Conservation (phyloP, 2,329 filamentous ascomycete genomes). For the Cercospora janseana region DNA sequence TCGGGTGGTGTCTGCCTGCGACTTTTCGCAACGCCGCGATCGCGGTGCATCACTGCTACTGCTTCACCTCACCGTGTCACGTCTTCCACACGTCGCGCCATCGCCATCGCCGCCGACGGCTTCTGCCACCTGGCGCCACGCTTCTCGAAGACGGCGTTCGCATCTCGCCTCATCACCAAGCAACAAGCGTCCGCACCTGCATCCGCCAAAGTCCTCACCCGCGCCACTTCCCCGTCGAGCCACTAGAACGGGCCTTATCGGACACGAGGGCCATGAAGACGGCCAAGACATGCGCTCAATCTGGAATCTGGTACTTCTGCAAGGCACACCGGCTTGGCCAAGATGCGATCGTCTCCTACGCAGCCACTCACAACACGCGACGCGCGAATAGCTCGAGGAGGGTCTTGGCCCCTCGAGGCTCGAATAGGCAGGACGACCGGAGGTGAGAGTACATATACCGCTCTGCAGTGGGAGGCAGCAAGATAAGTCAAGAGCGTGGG, state of each 20-base stretch:
- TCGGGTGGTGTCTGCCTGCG: no score
- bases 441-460: conserved; percentile 13
- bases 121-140: no score
- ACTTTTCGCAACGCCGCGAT: no score
- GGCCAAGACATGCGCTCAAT: conserved; percentile 7
- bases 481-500: not conserved
- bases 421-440: conserved; percentile 17
- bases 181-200: conserved; percentile 9
- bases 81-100: no score
- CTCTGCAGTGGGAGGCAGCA: not conserved
- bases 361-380: conserved; percentile 3
- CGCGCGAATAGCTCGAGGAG: not conserved
- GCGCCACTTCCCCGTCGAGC: not conserved
- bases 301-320: not conserved
- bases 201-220: not conserved
- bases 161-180: conserved; percentile 12
- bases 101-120: no score
- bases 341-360: conserved; percentile 8
- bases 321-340: conserved; percentile 9
- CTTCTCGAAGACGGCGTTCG: conserved; percentile 2
- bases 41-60: no score
- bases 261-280: conserved; percentile 7
- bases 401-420: conserved; percentile 7
- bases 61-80: no score
- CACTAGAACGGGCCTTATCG: conserved; percentile 7